These are phyloP conservation scores for Colletotrichum phormii DNA, from an alignment of 2,329 filamentous ascomycete genomes.

Conservation along the genomic window DNA sequence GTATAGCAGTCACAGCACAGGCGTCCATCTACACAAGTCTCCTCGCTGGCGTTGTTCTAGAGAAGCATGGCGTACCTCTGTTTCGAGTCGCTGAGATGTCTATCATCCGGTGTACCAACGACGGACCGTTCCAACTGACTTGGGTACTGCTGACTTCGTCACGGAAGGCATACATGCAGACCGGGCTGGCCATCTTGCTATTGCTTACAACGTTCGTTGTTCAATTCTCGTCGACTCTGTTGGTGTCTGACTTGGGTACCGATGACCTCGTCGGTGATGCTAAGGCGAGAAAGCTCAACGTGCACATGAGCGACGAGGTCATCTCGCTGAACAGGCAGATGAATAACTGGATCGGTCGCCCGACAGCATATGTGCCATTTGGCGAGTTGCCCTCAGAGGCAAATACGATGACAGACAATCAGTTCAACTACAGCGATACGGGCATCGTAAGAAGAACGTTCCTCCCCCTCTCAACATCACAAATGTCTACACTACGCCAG, in stretches of 20 bases:
- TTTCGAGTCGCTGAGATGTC: constrained; percentile 40
- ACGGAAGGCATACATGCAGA: neutral
- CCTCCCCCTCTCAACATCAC: neutral
- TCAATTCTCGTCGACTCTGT: constrained; percentile 2
- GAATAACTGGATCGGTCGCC: constrained; percentile 7
- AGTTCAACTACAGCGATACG: neutral
- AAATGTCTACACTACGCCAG: neutral
- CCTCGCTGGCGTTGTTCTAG: constrained; percentile 39
- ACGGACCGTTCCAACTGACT: constrained; percentile 39
- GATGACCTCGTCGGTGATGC: neutral
- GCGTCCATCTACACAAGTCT: constrained; percentile 40
- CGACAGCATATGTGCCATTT: neutral
- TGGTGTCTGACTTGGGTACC: neutral
- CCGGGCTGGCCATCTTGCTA: neutral
- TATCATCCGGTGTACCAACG: constrained; percentile 39
- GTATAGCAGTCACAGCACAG: constrained; percentile 37
- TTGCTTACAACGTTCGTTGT: neutral
- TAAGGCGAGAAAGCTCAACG: neutral
- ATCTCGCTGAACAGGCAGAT: constrained; percentile 14
- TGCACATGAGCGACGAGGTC: constrained; percentile 4
- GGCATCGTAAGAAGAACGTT: neutral
- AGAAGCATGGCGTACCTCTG: constrained; percentile 40
- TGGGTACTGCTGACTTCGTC: constrained; percentile 36
- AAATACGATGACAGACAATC: neutral
- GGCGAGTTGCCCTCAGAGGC: neutral